Evolutionary conservation across 2,329 filamentous ascomycete species (phyloP), one percentile per base, ranked within the genome.

Genomic region (Chaetomium sp.): DNA sequence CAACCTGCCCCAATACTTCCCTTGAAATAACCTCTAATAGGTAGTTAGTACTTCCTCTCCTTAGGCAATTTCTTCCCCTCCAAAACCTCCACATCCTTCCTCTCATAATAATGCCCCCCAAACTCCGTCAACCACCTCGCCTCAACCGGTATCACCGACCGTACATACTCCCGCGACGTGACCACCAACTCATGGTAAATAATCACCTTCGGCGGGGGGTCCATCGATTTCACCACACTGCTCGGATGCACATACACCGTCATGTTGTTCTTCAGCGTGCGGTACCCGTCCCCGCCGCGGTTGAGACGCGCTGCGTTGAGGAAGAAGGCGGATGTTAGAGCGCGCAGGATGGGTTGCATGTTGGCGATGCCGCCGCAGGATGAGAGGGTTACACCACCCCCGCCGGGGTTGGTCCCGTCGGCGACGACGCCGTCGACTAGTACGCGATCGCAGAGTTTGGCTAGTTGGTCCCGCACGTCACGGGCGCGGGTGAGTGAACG

Each of bases 41-140:
- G 19, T 36, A 44, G 35, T 48, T 56, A 62, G 27, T 60, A 61
- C 47, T 62, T 64, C 58, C 63, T 63, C 53, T 63, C 60, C 59
- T 70, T 71, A 7, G 70, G 69, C 64, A 72, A 60, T 72, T 89
- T 95, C 74, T 82, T 88, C 57, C 89, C 87, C 66, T 90, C 89
- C 64, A 96, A 68, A 14, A 79, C 85, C 66, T 96, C 92, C 42
- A 96, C 70, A 67, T 96, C 91, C 73, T 90, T 87, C 74, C 88
- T 87, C 74, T 95, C 96, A 70, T 96, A 89, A 68, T 91, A 96
- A 74, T 97, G 94, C 59, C 92, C 92, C 59, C 94, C 94, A 58
- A 94, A 83, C 72, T 97, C 92, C 6, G 84, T 81, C 64, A 99
- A 69, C 91, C 91, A 96, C 67, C 85, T 84, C 0, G 88, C 78